A percentile compares a stretch with the other conserved stretches of the same genome.
Conservation (phyloP, 495 filamentous ascomycete genomes). For the Hypoxylon cercidicola region DNA sequence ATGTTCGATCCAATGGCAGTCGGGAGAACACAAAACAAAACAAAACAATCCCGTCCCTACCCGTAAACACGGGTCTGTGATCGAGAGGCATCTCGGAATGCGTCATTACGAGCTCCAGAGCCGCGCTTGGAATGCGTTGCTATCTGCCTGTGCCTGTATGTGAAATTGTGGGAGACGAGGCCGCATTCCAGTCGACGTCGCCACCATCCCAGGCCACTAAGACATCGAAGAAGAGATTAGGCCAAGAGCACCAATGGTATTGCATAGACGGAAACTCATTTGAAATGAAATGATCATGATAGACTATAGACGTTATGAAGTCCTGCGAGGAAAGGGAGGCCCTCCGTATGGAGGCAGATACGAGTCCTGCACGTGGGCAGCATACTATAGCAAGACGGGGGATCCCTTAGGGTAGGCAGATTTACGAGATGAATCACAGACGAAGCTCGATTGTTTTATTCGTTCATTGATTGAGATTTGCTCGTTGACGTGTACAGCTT, state of each 20-base stretch:
- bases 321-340: background rate
- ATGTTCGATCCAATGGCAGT: background rate
- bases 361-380: background rate
- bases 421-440: background rate
- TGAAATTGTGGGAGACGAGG: background rate
- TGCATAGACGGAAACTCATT: background rate
- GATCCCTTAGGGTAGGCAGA: background rate
- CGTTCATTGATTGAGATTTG: conserved; percentile 29
- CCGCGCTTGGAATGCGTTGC: conserved; percentile 45
- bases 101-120: conserved; percentile 23
- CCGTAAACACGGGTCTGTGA: conserved; percentile 15
- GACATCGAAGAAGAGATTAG: conserved; percentile 17
- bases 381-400: background rate
- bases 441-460: conserved; percentile 4
- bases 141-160: background rate
- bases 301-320: background rate
- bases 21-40: conserved; percentile 10
- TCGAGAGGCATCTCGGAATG: conserved; percentile 25
- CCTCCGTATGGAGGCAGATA: background rate
- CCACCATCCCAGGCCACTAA: conserved; percentile 19
- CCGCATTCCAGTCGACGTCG: conserved; percentile 41
- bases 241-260: background rate
- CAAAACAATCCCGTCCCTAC: conserved; percentile 13
- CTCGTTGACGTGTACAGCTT: conserved; percentile 26
- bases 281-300: background rate